phyloP scores from a whole-genome alignment of 2,329 filamentous ascomycete species.

The Diaporthe ampelina region DNA sequence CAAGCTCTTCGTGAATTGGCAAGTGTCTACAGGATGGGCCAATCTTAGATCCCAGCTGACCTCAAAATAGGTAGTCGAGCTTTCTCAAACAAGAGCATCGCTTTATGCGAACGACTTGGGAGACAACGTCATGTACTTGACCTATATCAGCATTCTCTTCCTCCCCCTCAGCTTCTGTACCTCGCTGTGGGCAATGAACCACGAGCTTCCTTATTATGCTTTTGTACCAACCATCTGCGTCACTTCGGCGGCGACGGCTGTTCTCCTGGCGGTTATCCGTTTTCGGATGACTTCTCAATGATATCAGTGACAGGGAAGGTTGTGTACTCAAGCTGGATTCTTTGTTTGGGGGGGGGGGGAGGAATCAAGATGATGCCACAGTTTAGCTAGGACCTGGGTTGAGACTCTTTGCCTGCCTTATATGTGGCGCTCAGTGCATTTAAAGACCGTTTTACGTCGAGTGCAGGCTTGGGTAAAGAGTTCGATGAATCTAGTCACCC shows the following conservation, averaged over 20 bases:
- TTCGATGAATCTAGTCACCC: too few species aligned
- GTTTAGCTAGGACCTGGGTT: neutral
- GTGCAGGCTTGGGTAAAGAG: too few species aligned
- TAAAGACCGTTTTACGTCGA: neutral
- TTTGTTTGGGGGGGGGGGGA: too few species aligned
- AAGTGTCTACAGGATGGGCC: neutral
- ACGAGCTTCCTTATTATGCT: neutral
- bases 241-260: neutral
- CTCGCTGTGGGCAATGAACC: conserved; percentile 5
- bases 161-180: conserved; percentile 1
- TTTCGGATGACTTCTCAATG: neutral
- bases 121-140: conserved; percentile 3
- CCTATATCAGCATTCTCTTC: conserved; percentile 7
- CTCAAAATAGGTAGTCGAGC: neutral
- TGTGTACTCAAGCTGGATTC: neutral
- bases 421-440: neutral
- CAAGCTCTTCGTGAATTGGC: neutral
- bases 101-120: neutral
- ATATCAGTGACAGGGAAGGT: neutral
- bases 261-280: neutral
- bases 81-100: conserved; percentile 1
- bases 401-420: neutral
- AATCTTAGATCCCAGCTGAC: neutral
- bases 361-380: neutral
- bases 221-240: neutral